A percentile compares a stretch with the other conserved stretches of the same genome.
These are phyloP conservation scores for Leptosphaerulina australis DNA, from an alignment of 2,329 filamentous ascomycete genomes.

Conservation along the genomic window DNA sequence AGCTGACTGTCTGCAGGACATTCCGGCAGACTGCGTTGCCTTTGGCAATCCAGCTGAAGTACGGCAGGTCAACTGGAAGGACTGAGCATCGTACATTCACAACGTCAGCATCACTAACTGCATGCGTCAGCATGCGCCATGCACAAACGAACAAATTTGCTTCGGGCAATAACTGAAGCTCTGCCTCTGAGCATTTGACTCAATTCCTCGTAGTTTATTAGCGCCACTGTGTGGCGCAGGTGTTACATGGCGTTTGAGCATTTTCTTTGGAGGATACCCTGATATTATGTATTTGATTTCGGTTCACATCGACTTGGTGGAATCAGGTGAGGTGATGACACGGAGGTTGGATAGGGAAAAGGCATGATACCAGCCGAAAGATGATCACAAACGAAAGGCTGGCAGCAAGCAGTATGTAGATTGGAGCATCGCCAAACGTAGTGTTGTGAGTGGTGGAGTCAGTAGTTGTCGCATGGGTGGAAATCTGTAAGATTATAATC, in stretches of 20 bases:
- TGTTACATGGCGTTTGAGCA: constrained; percentile 4
- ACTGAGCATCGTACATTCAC: neutral
- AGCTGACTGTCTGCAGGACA: constrained; percentile 47
- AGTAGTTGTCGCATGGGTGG: constrained; percentile 15
- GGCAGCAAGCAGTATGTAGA: no score
- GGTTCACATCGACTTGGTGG: neutral
- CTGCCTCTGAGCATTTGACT: neutral
- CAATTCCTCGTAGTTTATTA: neutral
- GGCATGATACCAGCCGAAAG: constrained; percentile 5
- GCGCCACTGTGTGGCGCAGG: constrained; percentile 6
- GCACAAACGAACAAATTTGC: neutral
- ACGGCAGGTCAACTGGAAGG: constrained; percentile 26
- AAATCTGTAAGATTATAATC: constrained; percentile 17
- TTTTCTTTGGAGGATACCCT: constrained; percentile 36
- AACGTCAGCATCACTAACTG: neutral
- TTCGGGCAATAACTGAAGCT: neutral
- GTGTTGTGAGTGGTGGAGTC: constrained; percentile 6
- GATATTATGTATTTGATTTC: constrained; percentile 13
- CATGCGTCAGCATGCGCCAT: neutral
- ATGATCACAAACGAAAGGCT: no score
- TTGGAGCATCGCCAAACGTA: neutral
- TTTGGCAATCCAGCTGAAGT: constrained; percentile 56
- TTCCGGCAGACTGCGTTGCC: constrained; percentile 55
- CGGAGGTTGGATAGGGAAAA: constrained; percentile 5
- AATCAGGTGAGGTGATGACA: neutral